Base-by-base conservation (phyloP, 169 alveolate species). In the Babesia sp. region DNA sequence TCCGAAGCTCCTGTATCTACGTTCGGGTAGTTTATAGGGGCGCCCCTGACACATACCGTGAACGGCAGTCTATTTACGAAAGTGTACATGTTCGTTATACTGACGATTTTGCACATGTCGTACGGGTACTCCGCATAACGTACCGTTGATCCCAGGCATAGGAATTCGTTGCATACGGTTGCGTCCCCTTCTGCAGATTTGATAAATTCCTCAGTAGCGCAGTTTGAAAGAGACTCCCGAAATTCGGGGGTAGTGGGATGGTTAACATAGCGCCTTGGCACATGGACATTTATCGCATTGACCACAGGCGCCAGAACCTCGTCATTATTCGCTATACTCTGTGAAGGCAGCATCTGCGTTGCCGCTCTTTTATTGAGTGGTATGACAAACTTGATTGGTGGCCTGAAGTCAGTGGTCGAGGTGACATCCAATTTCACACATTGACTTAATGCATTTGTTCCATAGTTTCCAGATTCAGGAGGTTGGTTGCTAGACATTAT, bases 51-150 rank as follows among this genome's bases (percentile, higher is more conserved):
- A 46, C 85, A 60, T 1, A 91, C 56, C n/a, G 91, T 78, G 57
- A 88, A 90, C 1, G 94, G 94, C 60, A 90, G 75, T 37, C 81
- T 84, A 11, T 90, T 87, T 24, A 90, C 85, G 60, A 91, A 90
- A n/a, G 86, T 87, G 67, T 82, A 91, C 20, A 90, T 80, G 73
- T 87, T 83, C n/a, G 86, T 85, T 42, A 91, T 76, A 41, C 90
- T 88, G 20, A 91, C 92, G 34, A 91, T 86, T 60, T 87, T 91
- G 24, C 91, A 78, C 51, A 85, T 79, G 59, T 83, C 71, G 83
- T 74, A 85, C 26, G 95, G 92, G 29, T 85, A 85, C 37, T 86
- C 92, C 33, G 92, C 91, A 61, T 84, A 87, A 51, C 95, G 75
- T 24, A 91, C 93, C 31, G 92, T 88, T 14, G 90, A 72, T 1